Evolutionary conservation across 805 yeast genomes (phyloP), one percentile per base, ranked within the genome.

Genomic region (Wickerhamomyces chambardii): DNA sequence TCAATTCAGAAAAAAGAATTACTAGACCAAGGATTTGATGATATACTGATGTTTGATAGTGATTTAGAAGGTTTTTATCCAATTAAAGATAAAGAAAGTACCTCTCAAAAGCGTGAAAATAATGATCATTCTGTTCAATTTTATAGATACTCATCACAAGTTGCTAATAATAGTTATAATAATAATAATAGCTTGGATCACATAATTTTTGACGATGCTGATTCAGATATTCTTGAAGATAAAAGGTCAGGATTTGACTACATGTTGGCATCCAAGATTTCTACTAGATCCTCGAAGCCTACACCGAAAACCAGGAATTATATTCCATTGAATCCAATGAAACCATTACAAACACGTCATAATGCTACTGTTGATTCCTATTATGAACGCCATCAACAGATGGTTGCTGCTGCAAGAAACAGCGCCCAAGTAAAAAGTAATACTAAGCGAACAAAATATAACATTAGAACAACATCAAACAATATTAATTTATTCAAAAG

Each of bases 241-340:
- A 16, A 11, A 4, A 18, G 27, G 5, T 34, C 41, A 7, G 44
- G 39, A 1, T 21, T 45, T 10, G 29, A 30, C 4, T 33, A 28
- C 2, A 45, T 45, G 49, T 32, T 43, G 4, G 39, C 47, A 3
- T 18, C 40, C 17, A 12, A 24, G 33, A 16, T n/a, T n/a, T n/a
- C n/a, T n/a, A n/a, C n/a, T n/a, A n/a, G n/a, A n/a, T n/a, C n/a
- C n/a, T n/a, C n/a, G n/a, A n/a, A n/a, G n/a, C n/a, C n/a, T n/a
- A n/a, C n/a, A n/a, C n/a, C n/a, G n/a, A n/a, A n/a, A n/a, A n/a
- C n/a, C n/a, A n/a, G n/a, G n/a, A n/a, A n/a, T n/a, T n/a, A n/a
- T n/a, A n/a, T n/a, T n/a, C n/a, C n/a, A n/a, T n/a, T n/a, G 29
- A 27, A 2, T 11, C 22, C 15, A 26, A 29, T 28, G 21, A 8